These are phyloP conservation scores for Tetracladium marchalianum DNA, from an alignment of 495 filamentous ascomycete genomes.

Conservation along the genomic window DNA sequence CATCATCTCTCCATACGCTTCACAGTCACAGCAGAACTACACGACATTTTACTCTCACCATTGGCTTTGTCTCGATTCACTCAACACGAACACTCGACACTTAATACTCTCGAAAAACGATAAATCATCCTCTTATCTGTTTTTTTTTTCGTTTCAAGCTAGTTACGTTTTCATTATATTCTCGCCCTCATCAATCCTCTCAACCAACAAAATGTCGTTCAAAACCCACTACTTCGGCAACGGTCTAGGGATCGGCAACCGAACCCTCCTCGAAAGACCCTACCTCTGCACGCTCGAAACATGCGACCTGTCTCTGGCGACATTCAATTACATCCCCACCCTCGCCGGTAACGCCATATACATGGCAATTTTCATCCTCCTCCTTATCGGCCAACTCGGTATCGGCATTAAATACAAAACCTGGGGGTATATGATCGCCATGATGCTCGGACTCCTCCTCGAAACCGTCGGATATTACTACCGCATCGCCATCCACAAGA, in stretches of 20 bases:
- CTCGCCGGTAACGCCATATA: slow-evolving; percentile 28
- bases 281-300: slow-evolving; percentile 3
- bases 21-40: no score
- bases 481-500: slow-evolving; percentile 27
- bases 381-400: slow-evolving; percentile 8
- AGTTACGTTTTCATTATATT: no score
- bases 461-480: slow-evolving; percentile 30
- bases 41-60: no score
- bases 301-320: slow-evolving; percentile 23
- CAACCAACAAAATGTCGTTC: no score
- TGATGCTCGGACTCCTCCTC: slow-evolving; percentile 24
- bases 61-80: no score
- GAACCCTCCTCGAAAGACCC: neutral
- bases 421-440: slow-evolving; percentile 25
- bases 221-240: slow-evolving; percentile 1
- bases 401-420: slow-evolving; percentile 1
- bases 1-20: no score
- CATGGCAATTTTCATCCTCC: slow-evolving; percentile 14
- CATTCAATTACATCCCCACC: slow-evolving; percentile 25
- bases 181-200: no score
- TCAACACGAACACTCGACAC: no score
- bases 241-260: slow-evolving; percentile 4
- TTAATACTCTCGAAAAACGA: no score
- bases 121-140: no score
- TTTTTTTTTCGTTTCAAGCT: no score